Percentiles rank a stretch among this genome's conserved stretches.
These are phyloP conservation scores for Tulasnella sp. DNA, from an alignment of 768 basidiomycete species.

Conservation along the genomic window DNA sequence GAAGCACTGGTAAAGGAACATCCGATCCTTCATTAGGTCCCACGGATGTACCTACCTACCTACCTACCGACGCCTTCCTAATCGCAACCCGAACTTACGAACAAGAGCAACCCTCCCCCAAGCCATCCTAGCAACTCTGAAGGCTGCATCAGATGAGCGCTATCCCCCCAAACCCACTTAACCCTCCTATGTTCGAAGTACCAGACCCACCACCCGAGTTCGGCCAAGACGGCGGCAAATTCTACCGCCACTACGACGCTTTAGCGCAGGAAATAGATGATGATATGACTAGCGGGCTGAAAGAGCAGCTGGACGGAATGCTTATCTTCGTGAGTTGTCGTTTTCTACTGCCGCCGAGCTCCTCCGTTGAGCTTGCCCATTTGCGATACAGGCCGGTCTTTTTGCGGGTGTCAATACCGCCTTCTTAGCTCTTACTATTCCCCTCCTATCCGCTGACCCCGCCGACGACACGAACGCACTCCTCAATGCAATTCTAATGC, in stretches of 20 bases:
- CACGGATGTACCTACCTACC: too few relatives aligned
- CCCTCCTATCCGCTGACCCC: not conserved
- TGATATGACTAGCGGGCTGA: not conserved
- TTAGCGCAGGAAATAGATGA: not conserved
- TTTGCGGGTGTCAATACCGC: not conserved
- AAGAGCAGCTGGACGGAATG: constrained; percentile 7
- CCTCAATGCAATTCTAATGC: not conserved
- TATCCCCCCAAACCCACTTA: not conserved
- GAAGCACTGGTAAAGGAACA: too few relatives aligned
- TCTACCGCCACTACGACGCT: constrained; percentile 2
- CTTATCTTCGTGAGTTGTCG: not conserved
- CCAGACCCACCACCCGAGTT: not conserved
- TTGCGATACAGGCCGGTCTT: not conserved
- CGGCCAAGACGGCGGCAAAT: not conserved
- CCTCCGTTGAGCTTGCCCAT: not conserved
- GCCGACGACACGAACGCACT: not conserved
- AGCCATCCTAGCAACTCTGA: not conserved
- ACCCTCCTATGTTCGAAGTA: not conserved
- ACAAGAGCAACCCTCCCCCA: not conserved
- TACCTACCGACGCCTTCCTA: not conserved
- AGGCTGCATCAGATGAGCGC: not conserved
- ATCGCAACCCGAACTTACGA: not conserved
- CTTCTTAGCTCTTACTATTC: not conserved
- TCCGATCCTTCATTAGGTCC: too few relatives aligned
- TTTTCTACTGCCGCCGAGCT: not conserved